Evolutionary conservation across 805 yeast species (phyloP), one percentile per base, ranked within the genome.

Genomic region (Lipomyces mesembrius): DNA sequence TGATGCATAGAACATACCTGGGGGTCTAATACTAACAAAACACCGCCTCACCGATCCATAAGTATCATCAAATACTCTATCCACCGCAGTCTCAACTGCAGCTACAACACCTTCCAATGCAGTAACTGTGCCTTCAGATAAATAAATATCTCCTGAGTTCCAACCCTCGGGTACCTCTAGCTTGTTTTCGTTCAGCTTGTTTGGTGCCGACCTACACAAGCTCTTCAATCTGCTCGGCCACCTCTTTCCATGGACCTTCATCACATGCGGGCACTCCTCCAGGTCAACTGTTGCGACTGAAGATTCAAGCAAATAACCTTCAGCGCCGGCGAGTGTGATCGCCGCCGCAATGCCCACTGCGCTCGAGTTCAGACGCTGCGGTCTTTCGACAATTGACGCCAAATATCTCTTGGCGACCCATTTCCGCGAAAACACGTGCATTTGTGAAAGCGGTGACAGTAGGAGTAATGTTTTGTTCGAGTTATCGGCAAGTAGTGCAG

Each of bases 291-390:
- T 49, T 27, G 54, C 29, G 2, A 43, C 39, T 8, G 71, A 59
- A 12, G 61, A 27, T n/a, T 62, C 60, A 14, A 66, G 54, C 12
- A 52, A 61, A 29, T 55, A 60, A 66, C 70, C 59, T 83, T 80
- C 54, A 2, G 85, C 85, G 0, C 93, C 92, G 68, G 81, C 84
- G 85, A 86, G 83, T 1, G 92, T 83, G 27, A 88, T 75, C 0
- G 96, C 94, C 1, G 92, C 88, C 0, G 92, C 84, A 29, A 91
- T 83, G 0, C 97, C 97, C 66, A 91, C 79, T n/a, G 91, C 86
- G 8, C 88, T 81, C 0, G 96, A 95, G 63, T 88, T 80, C 57
- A 91, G 78, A 37, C 97, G 80, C 76, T 91, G 93, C 0, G 97
- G 97, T 57, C 94, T 79, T 77, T 91, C 97, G 32, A 91, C 94